phyloP scores from a whole-genome alignment of 2,329 filamentous ascomycete species.

The Phyllosticta citribraziliensis region DNA sequence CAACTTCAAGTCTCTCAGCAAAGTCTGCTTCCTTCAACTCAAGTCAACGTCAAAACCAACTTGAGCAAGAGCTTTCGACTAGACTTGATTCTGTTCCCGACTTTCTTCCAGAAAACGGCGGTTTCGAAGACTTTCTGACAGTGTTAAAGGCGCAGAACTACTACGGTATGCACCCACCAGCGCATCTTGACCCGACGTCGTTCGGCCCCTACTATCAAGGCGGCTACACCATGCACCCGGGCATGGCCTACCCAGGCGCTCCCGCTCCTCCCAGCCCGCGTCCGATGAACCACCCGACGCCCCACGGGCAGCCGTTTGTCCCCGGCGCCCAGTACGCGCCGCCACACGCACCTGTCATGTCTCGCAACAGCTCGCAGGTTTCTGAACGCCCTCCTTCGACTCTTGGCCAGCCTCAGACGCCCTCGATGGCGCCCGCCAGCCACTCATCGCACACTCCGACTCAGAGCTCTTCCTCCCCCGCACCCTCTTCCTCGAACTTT shows the following conservation, averaged over 20 bases:
- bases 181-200: constrained; percentile 31
- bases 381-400: constrained; percentile 53
- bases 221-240: constrained; percentile 37
- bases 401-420: constrained; percentile 50
- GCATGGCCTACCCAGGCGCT: constrained; percentile 23
- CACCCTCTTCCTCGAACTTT: constrained; percentile 51
- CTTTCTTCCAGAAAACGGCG: constrained; percentile 58
- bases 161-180: constrained; percentile 45
- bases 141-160: constrained; percentile 54
- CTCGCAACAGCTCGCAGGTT: constrained; percentile 52
- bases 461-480: constrained; percentile 49
- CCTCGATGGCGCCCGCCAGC: constrained; percentile 33
- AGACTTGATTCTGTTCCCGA: constrained; percentile 37
- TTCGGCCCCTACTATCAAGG: constrained; percentile 29
- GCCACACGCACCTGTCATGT: constrained; percentile 61
- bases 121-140: constrained; percentile 67
- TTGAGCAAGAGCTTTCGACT: constrained; percentile 15
- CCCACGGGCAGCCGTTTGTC: constrained; percentile 39
- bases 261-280: constrained; percentile 36
- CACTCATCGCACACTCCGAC: constrained; percentile 42
- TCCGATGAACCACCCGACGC: constrained; percentile 38
- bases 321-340: constrained; percentile 41
- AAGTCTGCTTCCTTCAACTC: constrained; percentile 2
- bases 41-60: neutral
- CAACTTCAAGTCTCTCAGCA: constrained; percentile 21